Percentiles rank a stretch among this genome's conserved stretches.
These are phyloP conservation scores for Nelumbo lutea DNA, from an alignment of 164 flowering plant species.

Conservation along the genomic window DNA sequence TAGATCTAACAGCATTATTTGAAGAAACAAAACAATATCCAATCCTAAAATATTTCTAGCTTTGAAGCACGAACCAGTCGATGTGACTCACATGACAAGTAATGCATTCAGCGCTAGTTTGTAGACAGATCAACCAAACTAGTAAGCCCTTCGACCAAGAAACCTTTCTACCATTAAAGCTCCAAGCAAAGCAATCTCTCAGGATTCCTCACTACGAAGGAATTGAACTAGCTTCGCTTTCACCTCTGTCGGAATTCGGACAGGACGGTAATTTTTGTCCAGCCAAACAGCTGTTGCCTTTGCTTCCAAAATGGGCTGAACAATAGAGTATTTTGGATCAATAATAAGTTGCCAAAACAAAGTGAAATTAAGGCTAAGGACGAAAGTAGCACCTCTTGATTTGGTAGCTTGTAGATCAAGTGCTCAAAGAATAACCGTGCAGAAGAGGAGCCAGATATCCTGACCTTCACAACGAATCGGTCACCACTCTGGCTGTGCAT, in stretches of 20 bases:
- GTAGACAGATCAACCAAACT: too few relatives aligned
- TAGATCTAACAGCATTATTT: too few relatives aligned
- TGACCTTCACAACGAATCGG: conserved; percentile 74
- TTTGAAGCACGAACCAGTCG: too few relatives aligned
- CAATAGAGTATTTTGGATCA: neutral
- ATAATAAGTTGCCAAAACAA: neutral
- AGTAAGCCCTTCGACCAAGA: too few relatives aligned
- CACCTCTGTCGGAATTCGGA: conserved; percentile 55
- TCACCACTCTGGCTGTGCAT: conserved; percentile 65
- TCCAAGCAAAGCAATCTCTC: too few relatives aligned
- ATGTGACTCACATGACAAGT: too few relatives aligned
- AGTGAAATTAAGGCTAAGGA: neutral
- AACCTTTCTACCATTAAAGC: too few relatives aligned
- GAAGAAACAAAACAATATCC: too few relatives aligned
- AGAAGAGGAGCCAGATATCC: conserved; percentile 69
- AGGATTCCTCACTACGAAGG: conserved; percentile 9
- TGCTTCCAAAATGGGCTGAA: conserved; percentile 57
- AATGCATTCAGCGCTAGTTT: too few relatives aligned
- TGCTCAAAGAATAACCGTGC: conserved; percentile 79
- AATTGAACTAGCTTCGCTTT: conserved; percentile 43
- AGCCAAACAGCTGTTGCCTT: conserved; percentile 65
- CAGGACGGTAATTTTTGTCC: conserved; percentile 54
- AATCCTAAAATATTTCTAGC: too few relatives aligned
- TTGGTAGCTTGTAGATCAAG: conserved; percentile 71
- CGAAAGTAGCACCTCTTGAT: conserved; percentile 54